These are phyloP conservation scores for Suillus cothurnatus DNA, from an alignment of 768 basidiomycete genomes.

Conservation along the genomic window DNA sequence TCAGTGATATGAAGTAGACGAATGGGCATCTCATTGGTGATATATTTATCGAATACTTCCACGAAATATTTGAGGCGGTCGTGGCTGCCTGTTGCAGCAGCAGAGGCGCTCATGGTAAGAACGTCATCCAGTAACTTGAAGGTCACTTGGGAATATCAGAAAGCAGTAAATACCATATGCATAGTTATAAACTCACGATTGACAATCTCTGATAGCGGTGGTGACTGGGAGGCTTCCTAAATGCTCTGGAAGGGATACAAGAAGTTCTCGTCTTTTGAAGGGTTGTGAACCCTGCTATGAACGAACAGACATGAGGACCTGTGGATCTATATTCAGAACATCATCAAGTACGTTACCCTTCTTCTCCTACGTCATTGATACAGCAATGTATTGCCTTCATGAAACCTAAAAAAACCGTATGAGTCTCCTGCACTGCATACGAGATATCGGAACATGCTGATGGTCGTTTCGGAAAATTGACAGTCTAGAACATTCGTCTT, in stretches of 20 bases:
- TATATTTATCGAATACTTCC: too few species aligned
- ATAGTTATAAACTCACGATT: background rate
- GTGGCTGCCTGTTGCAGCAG: too few species aligned
- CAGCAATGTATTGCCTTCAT: slow-evolving; percentile 1
- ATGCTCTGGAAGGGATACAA: background rate
- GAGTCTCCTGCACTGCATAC: background rate
- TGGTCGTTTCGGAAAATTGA: too few species aligned
- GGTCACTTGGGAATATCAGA: too few species aligned
- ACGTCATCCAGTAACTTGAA: too few species aligned
- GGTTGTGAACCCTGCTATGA: background rate
- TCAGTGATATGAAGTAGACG: too few species aligned
- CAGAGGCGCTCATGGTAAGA: too few species aligned
- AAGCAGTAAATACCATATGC: too few species aligned
- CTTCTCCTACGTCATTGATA: background rate
- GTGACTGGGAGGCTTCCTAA: background rate
- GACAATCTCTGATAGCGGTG: background rate
- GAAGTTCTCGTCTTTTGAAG: background rate
- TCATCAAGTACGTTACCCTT: background rate
- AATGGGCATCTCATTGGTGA: too few species aligned
- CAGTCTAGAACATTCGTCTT: background rate
- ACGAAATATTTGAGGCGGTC: too few species aligned
- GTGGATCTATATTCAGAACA: background rate
- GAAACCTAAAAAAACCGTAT: background rate
- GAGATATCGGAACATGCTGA: background rate
- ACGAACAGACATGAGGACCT: background rate